Evolutionary conservation across 2,329 filamentous ascomycete species (phyloP).

Genomic region (Botryotinia globosa): DNA sequence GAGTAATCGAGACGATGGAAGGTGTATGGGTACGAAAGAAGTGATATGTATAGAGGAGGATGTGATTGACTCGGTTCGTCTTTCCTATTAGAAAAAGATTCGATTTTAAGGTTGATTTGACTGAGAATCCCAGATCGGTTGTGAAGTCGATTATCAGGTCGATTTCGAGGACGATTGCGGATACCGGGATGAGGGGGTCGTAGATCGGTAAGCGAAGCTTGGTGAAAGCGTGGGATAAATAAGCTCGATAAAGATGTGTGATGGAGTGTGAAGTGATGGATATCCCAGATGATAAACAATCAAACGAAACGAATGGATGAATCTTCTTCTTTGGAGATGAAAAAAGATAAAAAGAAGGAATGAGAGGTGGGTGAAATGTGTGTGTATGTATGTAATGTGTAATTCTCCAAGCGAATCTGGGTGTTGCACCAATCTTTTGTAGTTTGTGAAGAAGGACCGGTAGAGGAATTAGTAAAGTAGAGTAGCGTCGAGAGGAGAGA

Average conservation of each 20-base stretch:
- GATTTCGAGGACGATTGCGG: neutral
- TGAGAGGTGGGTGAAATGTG: neutral
- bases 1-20: neutral
- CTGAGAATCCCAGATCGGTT: neutral
- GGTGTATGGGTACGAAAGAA: neutral
- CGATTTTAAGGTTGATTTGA: neutral
- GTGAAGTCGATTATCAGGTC: neutral
- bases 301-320: neutral
- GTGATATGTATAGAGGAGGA: neutral
- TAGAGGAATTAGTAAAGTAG: neutral
- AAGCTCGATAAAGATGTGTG: neutral
- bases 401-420: too few species aligned
- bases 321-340: neutral
- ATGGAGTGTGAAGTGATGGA: neutral
- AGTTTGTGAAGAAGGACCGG: neutral
- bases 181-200: neutral
- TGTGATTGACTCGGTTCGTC: neutral
- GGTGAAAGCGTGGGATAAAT: neutral
- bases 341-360: neutral
- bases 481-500: neutral
- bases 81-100: neutral
- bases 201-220: slow-evolving; percentile 3
- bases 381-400: too few species aligned
- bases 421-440: neutral
- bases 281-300: neutral